Evolutionary conservation across 2,329 filamentous ascomycete genomes (phyloP).

Genomic region (Meredithiella fracta): DNA sequence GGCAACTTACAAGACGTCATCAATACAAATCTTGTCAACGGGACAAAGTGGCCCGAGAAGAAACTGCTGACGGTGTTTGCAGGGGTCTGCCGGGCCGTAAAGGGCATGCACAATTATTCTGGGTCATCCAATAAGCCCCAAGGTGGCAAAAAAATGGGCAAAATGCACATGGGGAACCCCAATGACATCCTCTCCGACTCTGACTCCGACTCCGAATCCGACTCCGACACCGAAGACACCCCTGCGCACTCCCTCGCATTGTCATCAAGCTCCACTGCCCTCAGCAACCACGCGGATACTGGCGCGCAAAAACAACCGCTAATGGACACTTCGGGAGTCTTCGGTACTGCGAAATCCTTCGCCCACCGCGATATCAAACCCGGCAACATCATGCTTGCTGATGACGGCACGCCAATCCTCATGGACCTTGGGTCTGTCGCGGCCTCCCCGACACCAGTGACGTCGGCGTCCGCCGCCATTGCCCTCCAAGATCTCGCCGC

Average conservation of each 20-base stretch:
- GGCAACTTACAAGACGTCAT: conserved; percentile 97
- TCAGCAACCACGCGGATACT: conserved; percentile 49
- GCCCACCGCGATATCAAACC: conserved; percentile 96
- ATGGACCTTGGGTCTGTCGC: conserved; percentile 95
- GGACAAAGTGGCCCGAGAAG: conserved; percentile 74
- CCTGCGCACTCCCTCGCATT: background rate
- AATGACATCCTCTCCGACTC: background rate
- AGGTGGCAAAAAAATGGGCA: background rate
- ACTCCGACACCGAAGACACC: conserved; percentile 18
- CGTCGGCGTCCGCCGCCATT: conserved; percentile 74
- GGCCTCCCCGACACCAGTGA: conserved; percentile 74
- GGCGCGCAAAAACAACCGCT: conserved; percentile 60
- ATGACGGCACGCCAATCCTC: conserved; percentile 77
- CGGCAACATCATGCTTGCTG: conserved; percentile 97
- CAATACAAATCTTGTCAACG: conserved; percentile 95
- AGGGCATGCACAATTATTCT: conserved; percentile 54
- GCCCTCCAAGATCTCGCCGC: conserved; percentile 88
- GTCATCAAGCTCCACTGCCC: conserved; percentile 25
- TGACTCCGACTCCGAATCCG: conserved; percentile 3
- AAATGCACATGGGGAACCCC: background rate
- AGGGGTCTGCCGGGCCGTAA: conserved; percentile 75
- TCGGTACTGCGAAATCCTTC: conserved; percentile 61
- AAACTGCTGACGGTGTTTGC: conserved; percentile 79
- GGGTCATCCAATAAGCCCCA: conserved; percentile 1
- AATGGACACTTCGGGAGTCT: conserved; percentile 60